A percentile compares a stretch with the other conserved stretches of the same genome.
Evolutionary conservation across 2,329 filamentous ascomycete species (phyloP).

Genomic region (Xylaria multiplex): DNA sequence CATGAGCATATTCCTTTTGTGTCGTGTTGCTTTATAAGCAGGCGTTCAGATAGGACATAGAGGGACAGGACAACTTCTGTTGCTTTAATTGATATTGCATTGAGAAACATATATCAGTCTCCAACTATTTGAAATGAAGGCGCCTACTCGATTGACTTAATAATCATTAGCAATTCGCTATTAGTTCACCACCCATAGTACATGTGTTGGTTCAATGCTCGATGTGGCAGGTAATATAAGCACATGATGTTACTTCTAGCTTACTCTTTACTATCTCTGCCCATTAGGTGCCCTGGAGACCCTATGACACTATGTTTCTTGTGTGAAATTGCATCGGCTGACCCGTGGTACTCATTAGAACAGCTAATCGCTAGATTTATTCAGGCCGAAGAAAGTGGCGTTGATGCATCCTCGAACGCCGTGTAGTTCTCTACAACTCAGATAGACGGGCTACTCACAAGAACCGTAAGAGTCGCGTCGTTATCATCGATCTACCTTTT

Average conservation of each 20-base stretch:
- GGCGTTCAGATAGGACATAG: conserved; percentile 51
- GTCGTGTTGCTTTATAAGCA: conserved; percentile 44
- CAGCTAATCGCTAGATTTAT: too few species aligned
- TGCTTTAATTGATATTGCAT: conserved; percentile 42
- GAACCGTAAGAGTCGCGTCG: background rate
- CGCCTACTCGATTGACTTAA: too few species aligned
- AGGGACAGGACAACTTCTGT: conserved; percentile 44
- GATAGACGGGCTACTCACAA: background rate
- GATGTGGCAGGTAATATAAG: background rate
- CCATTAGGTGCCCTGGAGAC: too few species aligned
- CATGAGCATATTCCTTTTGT: conserved; percentile 36
- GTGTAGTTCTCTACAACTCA: background rate
- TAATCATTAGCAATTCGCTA: background rate
- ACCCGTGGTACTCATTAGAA: too few species aligned
- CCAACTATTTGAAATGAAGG: background rate
- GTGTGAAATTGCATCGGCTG: too few species aligned
- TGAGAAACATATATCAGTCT: conserved; percentile 8
- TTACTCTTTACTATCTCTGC: too few species aligned
- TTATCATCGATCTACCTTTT: background rate
- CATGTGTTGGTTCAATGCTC: background rate
- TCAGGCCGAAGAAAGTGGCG: too few species aligned
- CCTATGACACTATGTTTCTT: too few species aligned
- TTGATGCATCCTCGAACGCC: background rate
- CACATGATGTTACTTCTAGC: background rate
- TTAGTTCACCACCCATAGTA: background rate